A percentile compares a stretch with the other conserved stretches of the same genome.
Evolutionary conservation across 2,329 filamentous ascomycete species (phyloP).

Genomic region (Claviceps arundinis): DNA sequence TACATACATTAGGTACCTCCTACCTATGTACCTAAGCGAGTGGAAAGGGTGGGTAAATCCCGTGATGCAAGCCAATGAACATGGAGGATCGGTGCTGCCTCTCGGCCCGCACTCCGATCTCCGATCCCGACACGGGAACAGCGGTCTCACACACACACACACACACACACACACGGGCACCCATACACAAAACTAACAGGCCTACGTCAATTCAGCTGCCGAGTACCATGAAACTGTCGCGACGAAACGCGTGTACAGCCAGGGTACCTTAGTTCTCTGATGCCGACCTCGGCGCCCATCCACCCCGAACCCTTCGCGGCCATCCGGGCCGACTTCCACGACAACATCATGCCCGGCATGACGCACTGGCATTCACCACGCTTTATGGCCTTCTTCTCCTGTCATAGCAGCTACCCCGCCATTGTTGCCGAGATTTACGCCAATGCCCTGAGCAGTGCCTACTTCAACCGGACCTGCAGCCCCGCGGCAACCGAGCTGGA

Average conservation of each 20-base stretch:
- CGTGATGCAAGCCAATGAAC: too few relatives aligned
- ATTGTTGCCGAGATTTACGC: conserved; percentile 91
- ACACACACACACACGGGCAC: too few relatives aligned
- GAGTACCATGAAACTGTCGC: conserved; percentile 69
- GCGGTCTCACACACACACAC: too few relatives aligned
- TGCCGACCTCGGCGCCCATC: conserved; percentile 53
- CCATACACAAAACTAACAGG: too few relatives aligned
- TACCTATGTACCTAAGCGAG: too few relatives aligned
- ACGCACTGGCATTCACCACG: conserved; percentile 93
- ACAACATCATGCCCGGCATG: conserved; percentile 79
- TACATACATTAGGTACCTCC: too few relatives aligned
- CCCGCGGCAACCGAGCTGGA: conserved; percentile 88
- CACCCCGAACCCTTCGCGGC: conserved; percentile 60
- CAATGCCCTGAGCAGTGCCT: conserved; percentile 74
- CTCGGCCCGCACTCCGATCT: too few relatives aligned
- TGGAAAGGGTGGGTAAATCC: too few relatives aligned
- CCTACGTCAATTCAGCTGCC: conserved; percentile 42
- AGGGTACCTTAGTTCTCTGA: conserved; percentile 70
- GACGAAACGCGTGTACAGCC: conserved; percentile 59
- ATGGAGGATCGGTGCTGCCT: too few relatives aligned
- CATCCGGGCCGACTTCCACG: conserved; percentile 73
- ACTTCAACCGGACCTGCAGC: conserved; percentile 95
- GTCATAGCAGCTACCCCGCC: conserved; percentile 65
- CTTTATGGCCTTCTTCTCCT: conserved; percentile 94
- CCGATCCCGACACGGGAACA: too few relatives aligned